A percentile compares a stretch with the other conserved stretches of the same genome.
These are phyloP conservation scores for Cyclospora cayetanensis DNA, from an alignment of 169 alveolate species.

Conservation along the genomic window DNA sequence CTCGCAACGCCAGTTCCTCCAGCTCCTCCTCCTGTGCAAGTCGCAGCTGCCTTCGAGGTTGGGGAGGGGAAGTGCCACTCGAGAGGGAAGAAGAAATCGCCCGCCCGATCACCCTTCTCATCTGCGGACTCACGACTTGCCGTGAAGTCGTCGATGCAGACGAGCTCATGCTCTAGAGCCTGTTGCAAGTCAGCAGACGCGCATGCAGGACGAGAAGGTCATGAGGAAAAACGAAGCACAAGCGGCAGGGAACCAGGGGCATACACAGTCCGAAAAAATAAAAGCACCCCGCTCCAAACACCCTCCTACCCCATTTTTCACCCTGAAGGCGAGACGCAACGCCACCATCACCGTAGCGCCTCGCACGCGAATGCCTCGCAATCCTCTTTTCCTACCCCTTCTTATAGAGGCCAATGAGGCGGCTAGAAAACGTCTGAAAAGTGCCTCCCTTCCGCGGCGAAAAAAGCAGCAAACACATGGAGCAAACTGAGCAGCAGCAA, in stretches of 20 bases:
- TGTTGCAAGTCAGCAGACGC: background rate
- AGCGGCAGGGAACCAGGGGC: background rate
- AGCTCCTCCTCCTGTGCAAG: background rate
- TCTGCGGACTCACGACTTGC: constrained; percentile 7
- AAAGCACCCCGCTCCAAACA: background rate
- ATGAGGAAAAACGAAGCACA: background rate
- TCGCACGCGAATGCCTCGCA: too few species aligned
- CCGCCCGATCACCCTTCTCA: background rate
- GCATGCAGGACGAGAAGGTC: background rate
- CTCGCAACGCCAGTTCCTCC: background rate
- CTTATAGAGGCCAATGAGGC: background rate
- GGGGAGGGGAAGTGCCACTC: background rate
- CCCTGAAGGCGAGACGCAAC: too few species aligned
- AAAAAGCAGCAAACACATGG: background rate
- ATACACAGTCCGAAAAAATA: background rate
- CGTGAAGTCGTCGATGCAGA: constrained; percentile 62
- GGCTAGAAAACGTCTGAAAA: too few species aligned
- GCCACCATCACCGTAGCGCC: too few species aligned
- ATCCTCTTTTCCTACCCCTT: background rate
- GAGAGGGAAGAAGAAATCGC: background rate
- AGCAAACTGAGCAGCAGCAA: background rate
- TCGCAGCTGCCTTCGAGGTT: constrained; percentile 6
- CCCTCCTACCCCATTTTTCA: too few species aligned
- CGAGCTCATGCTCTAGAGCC: constrained; percentile 71
- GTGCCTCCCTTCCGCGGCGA: too few species aligned